phyloP scores from a whole-genome alignment of 768 basidiomycete species.

The Clitopilus hobsonii region DNA sequence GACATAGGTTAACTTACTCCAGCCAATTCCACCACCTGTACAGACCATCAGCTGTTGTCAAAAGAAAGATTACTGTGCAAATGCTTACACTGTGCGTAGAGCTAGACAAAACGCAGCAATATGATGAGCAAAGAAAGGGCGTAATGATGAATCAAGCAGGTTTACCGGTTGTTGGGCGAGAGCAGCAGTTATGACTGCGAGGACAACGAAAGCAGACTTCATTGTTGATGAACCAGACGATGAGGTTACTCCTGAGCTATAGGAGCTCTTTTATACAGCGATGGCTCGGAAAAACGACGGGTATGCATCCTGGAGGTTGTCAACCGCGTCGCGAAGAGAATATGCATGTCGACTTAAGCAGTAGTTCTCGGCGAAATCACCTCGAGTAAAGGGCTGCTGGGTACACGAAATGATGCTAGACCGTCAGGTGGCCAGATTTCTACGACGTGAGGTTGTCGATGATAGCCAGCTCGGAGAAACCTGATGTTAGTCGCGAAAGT shows the following conservation, averaged over 20 bases:
- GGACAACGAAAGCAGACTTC: slow-evolving; percentile 10
- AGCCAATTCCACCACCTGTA: slow-evolving; percentile 19
- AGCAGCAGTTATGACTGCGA: slow-evolving; percentile 9
- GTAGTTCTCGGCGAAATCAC: neutral
- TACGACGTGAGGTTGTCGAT: neutral
- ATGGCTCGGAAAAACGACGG: neutral
- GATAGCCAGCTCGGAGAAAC: neutral
- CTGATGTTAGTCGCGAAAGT: neutral
- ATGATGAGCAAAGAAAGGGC: neutral
- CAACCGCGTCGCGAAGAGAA: neutral
- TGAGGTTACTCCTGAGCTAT: neutral
- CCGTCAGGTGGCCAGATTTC: neutral
- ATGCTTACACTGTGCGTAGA: slow-evolving; percentile 17
- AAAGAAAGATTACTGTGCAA: no score
- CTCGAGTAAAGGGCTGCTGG: neutral
- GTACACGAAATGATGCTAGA: neutral
- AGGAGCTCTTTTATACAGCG: neutral
- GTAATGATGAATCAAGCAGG: neutral
- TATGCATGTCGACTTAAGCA: neutral
- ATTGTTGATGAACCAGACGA: slow-evolving; percentile 4
- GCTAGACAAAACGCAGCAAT: neutral
- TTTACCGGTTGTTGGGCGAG: slow-evolving; percentile 19
- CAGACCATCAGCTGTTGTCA: slow-evolving; percentile 2
- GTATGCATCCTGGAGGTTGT: neutral
- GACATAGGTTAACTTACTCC: slow-evolving; percentile 14